Base-by-base conservation (phyloP, 768 basidiomycete genomes). In the Filobasidium wieringae region DNA sequence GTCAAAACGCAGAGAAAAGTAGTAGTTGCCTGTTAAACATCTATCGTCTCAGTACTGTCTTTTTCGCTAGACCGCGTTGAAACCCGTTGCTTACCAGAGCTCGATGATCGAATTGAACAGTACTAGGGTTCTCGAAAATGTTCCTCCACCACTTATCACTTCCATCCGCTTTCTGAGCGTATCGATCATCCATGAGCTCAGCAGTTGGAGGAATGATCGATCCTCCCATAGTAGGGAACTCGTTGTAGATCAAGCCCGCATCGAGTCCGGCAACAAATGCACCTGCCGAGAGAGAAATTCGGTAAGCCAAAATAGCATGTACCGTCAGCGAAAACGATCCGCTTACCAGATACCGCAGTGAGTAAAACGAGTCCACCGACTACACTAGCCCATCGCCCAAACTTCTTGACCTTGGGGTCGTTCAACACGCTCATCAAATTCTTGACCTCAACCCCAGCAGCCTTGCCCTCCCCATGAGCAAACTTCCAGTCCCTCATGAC, bases 211-310 rank as follows among this genome's bases (percentile, higher is more conserved):
- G 95, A 3, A 81, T 80, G 15, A 96, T 72, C 15, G 83, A 80
- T 7, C 86, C 91, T 34, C 89, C 93, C 93, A 99, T 99, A 4
- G 85, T 75, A 0, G 95, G 95, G 76, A 95, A 99, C 69, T 97
- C 93, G 69, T 99, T 99, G 76, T 97, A 97, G n/a, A 91, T 72
- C 54, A 99, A 75, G 14, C 95, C 95, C 0, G 95, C 95, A 71
- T 99, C 95, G 40, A 99, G 79, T 14, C 95, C 95, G 34, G 95
- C 95, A 29, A 99, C 95, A 66, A 99, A 97, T 4, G 95, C 95
- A 52, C 95, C 93, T 93, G n/a, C n/a, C n/a, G 69, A 1, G 19
- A 29, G 22, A 6, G n/a, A 4, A 11, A 17, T 19, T 30, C 4
- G 50, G 31, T 9, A 31, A 33, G 7, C 43, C 26, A 5, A 7